Base-by-base conservation (phyloP, 306 rosid genomes). In the Acacia acuminata region DNA sequence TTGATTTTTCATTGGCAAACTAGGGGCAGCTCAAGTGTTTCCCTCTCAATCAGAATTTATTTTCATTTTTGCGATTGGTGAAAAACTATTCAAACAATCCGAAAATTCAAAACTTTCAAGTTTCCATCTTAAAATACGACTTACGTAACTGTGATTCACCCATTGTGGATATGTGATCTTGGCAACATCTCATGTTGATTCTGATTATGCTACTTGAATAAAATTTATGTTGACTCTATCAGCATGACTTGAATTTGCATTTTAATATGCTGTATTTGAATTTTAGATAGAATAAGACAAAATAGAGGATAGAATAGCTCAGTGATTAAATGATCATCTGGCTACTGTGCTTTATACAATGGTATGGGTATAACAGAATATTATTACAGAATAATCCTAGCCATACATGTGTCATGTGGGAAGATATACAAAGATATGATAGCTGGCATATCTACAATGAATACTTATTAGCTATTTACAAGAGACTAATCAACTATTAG, bases 71-170 rank as follows among this genome's bases (percentile, higher is more conserved):
- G 13, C 13, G 24, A 44, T 45, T 67, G 50, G 19, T 66, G 25
- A 56, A 48, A 64, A 64, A 40, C 24, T 72, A 32, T 32, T 32
- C 36, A 32, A 32, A 32, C 36, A 32, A 32, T 32, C 36, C 47
- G 66, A 55, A 27, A 56, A 76, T 77, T 30, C 50, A 16, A 24
- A 32, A 22, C 12, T 16, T 12, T 58, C 3, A 40, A 60, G 13
- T 40, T 82, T 61, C 51, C 64, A 48, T 71, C 75, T 38, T 55
- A 73, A 50, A 44, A 42, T 24, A 64, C 25, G 63, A 20, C 73
- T 55, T 30, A 1, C 73, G 32, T 40, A 20, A 73, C 72, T 53
- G 47, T 24, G 43, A 78, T 47, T n/a, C 68, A 32, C 27, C 11
- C 50, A 22, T 34, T 20, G 7, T 36, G 42, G 47, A 1, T 13